Percentiles rank a stretch among this genome's conserved stretches.
Evolutionary conservation across 2,329 filamentous ascomycete species (phyloP).

Genomic region (Penicillium corylophilum): DNA sequence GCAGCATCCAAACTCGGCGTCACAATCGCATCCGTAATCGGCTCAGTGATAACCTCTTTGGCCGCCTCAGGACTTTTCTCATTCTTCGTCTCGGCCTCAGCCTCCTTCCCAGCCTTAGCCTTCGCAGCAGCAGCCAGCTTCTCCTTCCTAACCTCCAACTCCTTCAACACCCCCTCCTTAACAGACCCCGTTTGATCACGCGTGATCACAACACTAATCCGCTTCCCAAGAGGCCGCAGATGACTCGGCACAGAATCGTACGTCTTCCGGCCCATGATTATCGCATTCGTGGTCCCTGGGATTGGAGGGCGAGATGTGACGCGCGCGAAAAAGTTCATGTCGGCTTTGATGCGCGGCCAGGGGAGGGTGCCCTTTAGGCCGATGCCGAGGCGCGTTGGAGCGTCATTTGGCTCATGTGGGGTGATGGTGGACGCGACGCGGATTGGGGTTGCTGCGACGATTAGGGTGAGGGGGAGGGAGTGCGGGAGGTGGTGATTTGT

Average conservation of each 20-base stretch:
- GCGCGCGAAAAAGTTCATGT: slow-evolving; percentile 94
- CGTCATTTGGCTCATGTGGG: slow-evolving; percentile 58
- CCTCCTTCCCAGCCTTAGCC: slow-evolving; percentile 7
- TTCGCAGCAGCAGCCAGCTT: slow-evolving; percentile 23
- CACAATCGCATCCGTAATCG: slow-evolving; percentile 47
- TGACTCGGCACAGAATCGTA: slow-evolving; percentile 83
- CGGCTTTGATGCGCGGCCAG: slow-evolving; percentile 83
- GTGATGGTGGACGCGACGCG: slow-evolving; percentile 39
- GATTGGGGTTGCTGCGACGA: slow-evolving; percentile 78
- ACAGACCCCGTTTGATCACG: slow-evolving; percentile 35
- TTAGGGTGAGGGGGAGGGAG: slow-evolving; percentile 69
- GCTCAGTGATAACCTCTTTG: slow-evolving; percentile 8
- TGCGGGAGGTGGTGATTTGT: slow-evolving; percentile 12
- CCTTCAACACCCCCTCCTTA: slow-evolving; percentile 31
- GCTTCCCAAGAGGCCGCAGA: slow-evolving; percentile 75
- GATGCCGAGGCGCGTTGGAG: slow-evolving; percentile 83
- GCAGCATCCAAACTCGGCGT: slow-evolving; percentile 61
- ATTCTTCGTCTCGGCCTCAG: neutral
- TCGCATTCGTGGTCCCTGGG: slow-evolving; percentile 58
- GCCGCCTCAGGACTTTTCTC: neutral
- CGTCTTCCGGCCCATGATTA: slow-evolving; percentile 97
- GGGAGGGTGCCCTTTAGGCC: slow-evolving; percentile 75
- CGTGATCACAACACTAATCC: slow-evolving; percentile 80
- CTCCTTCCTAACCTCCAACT: slow-evolving; percentile 33
- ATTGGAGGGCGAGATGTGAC: slow-evolving; percentile 67